Percentiles rank a stretch among this genome's conserved stretches.
Evolutionary conservation across 148 eudicot species (phyloP).

Genomic region (Amaranthus cruentus): DNA sequence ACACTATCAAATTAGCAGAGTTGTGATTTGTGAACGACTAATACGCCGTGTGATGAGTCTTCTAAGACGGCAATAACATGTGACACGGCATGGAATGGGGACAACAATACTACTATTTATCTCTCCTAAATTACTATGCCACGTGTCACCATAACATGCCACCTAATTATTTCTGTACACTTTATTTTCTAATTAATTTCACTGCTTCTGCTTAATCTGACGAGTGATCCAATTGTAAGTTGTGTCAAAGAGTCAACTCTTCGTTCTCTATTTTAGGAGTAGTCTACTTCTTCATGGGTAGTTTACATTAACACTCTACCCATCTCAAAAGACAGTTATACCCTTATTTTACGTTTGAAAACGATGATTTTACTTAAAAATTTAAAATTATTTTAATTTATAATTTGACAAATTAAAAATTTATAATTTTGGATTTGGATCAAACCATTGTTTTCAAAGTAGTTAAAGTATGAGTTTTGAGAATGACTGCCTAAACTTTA

Average conservation of each 20-base stretch:
- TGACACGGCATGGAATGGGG: slow-evolving; percentile 10
- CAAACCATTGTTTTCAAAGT: no score
- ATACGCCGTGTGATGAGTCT: slow-evolving; percentile 6
- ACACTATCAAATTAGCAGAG: not conserved
- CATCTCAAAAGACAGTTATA: slow-evolving; percentile 5
- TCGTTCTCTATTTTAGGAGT: slow-evolving; percentile 10
- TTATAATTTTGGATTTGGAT: no score
- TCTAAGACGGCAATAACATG: slow-evolving; percentile 19
- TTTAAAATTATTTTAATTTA: no score
- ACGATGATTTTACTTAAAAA: not conserved
- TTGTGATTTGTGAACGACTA: slow-evolving; percentile 7
- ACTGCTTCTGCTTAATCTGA: not conserved
- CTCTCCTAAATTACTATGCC: not conserved
- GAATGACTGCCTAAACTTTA: no score
- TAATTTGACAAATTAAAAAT: no score
- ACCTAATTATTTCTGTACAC: not conserved
- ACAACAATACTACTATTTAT: not conserved
- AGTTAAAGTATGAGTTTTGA: no score
- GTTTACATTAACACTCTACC: slow-evolving; percentile 16
- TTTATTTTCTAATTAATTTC: not conserved
- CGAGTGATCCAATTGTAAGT: slow-evolving; percentile 19
- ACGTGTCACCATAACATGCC: slow-evolving; percentile 6
- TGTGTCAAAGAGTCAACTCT: slow-evolving; percentile 26
- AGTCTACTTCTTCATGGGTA: not conserved
- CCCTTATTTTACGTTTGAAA: slow-evolving; percentile 3